These are phyloP conservation scores for Bretziella fagacearum DNA, from an alignment of 2,329 filamentous ascomycete species.

Conservation along the genomic window DNA sequence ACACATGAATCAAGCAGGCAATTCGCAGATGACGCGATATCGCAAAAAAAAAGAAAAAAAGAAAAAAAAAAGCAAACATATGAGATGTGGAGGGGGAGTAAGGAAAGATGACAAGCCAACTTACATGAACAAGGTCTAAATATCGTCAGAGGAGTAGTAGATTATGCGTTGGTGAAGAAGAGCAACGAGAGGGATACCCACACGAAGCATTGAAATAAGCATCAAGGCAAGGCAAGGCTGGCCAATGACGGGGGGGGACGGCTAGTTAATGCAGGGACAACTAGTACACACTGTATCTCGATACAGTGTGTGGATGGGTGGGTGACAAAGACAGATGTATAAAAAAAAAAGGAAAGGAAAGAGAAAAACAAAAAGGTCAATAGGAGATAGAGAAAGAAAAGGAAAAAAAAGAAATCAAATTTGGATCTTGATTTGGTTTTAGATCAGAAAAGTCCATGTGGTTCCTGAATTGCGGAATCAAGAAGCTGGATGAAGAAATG, in stretches of 20 bases:
- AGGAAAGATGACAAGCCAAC: not conserved
- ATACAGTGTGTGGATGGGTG: too few relatives aligned
- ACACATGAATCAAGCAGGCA: too few relatives aligned
- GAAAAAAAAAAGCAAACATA: too few relatives aligned
- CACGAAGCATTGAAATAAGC: not conserved
- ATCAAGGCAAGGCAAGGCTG: not conserved
- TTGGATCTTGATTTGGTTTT: not conserved
- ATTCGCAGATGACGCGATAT: too few relatives aligned
- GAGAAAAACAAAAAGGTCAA: not conserved
- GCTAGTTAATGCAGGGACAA: not conserved
- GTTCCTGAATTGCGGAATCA: conserved; percentile 6
- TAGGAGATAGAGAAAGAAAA: not conserved
- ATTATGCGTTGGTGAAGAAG: not conserved
- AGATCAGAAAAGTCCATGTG: not conserved
- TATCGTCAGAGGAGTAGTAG: not conserved
- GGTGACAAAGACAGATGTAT: too few relatives aligned
- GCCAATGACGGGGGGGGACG: too few relatives aligned
- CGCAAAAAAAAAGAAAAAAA: too few relatives aligned
- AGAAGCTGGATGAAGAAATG: not conserved
- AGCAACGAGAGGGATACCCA: not conserved
- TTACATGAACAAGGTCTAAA: not conserved
- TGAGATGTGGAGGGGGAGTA: too few relatives aligned
- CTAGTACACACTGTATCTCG: not conserved
- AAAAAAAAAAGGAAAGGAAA: not conserved
- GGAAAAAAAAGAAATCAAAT: not conserved